These are phyloP conservation scores for Suillus paluster DNA, from an alignment of 768 basidiomycete genomes.

Conservation along the genomic window DNA sequence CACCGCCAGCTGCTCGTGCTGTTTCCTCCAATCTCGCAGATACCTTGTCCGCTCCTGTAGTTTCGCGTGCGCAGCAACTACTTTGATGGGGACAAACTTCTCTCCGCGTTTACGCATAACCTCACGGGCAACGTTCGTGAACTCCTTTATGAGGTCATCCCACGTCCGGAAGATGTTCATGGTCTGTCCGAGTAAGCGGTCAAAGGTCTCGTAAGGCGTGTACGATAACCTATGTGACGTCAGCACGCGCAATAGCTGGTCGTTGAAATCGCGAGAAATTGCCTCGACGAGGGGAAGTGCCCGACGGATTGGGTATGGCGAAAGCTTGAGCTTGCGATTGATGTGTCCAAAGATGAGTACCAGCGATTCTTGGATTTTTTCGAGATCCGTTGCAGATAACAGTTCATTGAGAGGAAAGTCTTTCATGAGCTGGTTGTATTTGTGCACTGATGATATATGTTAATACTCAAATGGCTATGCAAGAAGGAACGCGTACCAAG, in stretches of 20 bases:
- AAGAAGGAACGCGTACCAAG: conserved; percentile 54
- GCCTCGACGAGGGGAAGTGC: conserved; percentile 97
- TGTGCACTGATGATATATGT: conserved; percentile 67
- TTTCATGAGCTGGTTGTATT: conserved; percentile 98
- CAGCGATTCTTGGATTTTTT: conserved; percentile 91
- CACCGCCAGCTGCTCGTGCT: conserved; percentile 95
- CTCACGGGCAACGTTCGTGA: conserved; percentile 91
- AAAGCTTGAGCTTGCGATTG: conserved; percentile 93
- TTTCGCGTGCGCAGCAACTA: conserved; percentile 87
- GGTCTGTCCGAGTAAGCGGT: conserved; percentile 76
- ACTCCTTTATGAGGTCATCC: conserved; percentile 92
- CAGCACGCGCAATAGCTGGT: conserved; percentile 89
- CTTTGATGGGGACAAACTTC: conserved; percentile 96
- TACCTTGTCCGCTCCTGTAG: conserved; percentile 88
- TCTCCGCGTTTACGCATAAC: conserved; percentile 88
- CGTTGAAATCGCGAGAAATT: conserved; percentile 97
- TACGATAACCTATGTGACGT: conserved; percentile 92
- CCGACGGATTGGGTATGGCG: conserved; percentile 95
- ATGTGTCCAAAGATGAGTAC: conserved; percentile 89
- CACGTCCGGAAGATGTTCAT: conserved; percentile 82
- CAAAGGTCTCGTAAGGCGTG: conserved; percentile 93
- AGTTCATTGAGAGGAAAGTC: conserved; percentile 98
- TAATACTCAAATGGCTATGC: neutral
- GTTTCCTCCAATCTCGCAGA: conserved; percentile 90
- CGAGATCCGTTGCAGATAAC: conserved; percentile 93